phyloP scores from a whole-genome alignment of 1,284 basidiomycete genomes.

The Sphagnurus paluster region DNA sequence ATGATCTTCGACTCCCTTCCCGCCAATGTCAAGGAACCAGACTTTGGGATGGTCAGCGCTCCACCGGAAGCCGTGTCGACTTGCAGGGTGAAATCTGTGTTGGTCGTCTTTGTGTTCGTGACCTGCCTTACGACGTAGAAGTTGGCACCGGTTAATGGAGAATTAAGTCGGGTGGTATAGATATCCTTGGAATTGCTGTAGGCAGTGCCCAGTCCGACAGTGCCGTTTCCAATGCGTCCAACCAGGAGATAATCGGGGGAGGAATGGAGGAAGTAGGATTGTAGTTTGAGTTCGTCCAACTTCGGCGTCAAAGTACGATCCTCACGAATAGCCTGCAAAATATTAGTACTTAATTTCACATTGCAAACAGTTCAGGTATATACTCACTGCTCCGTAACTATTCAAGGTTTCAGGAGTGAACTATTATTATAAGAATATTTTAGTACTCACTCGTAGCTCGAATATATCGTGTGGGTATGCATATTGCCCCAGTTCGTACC shows the following conservation, averaged over 20 bases:
- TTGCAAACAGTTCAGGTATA: background rate
- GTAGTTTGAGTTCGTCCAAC: constrained; percentile 46
- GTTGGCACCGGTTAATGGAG: constrained; percentile 30
- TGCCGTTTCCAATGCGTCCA: constrained; percentile 33
- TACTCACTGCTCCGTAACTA: constrained; percentile 32
- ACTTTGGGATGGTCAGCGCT: constrained; percentile 34
- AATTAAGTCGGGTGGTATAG: constrained; percentile 37
- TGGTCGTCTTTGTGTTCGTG: constrained; percentile 30
- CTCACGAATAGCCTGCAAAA: constrained; percentile 42
- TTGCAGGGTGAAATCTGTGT: constrained; percentile 34
- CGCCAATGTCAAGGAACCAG: constrained; percentile 34
- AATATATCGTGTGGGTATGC: constrained; percentile 43
- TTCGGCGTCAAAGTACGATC: constrained; percentile 43
- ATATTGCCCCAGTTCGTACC: constrained; percentile 51
- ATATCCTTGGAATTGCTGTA: constrained; percentile 35
- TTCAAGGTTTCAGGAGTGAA: no score
- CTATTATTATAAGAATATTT: background rate
- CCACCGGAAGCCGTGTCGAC: constrained; percentile 38
- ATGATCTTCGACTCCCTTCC: constrained; percentile 45
- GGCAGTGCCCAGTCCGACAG: constrained; percentile 29
- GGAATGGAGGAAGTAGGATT: constrained; percentile 43
- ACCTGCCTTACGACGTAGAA: constrained; percentile 51
- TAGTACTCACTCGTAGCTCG: constrained; percentile 39
- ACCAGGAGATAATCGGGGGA: constrained; percentile 42
- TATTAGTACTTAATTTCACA: background rate